Conservation (phyloP, 495 filamentous ascomycete species). For the Haplographium delicatum region DNA sequence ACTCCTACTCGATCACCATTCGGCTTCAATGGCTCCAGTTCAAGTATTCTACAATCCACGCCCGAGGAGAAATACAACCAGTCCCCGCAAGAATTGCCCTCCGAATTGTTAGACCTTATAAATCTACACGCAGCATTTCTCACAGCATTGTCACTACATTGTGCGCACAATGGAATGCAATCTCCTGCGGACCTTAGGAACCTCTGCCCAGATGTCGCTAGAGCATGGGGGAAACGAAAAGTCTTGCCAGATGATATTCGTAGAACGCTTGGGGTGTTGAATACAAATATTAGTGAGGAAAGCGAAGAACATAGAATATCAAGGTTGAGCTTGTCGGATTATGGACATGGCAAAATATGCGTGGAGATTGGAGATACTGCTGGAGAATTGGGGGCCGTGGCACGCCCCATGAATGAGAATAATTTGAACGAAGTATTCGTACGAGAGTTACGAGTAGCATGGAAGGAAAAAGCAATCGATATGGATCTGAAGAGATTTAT, state of each 20-base stretch:
- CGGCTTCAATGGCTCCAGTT: conserved; percentile 5
- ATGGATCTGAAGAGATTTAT: conserved; percentile 37
- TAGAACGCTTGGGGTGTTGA: conserved; percentile 48
- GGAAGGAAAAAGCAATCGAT: conserved; percentile 28
- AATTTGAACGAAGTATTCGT: conserved; percentile 49
- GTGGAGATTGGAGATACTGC: conserved; percentile 28
- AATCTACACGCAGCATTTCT: conserved; percentile 53
- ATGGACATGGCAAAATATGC: conserved; percentile 48
- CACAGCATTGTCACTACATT: conserved; percentile 51
- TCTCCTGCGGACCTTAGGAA: conserved; percentile 53
- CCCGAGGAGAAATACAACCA: background rate
- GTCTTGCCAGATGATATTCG: conserved; percentile 55
- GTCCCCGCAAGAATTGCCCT: conserved; percentile 31
- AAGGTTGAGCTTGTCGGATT: conserved; percentile 51
- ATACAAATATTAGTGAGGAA: conserved; percentile 19
- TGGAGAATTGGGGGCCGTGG: conserved; percentile 29
- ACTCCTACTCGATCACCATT: conserved; percentile 12
- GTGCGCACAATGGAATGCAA: conserved; percentile 58
- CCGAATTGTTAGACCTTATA: conserved; percentile 50
- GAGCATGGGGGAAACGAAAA: conserved; percentile 55
- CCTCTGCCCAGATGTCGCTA: conserved; percentile 48
- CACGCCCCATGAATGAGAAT: conserved; percentile 50
- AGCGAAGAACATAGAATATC: conserved; percentile 13
- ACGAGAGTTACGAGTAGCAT: conserved; percentile 41
- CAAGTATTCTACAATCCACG: conserved; percentile 1